These are phyloP conservation scores for Acacia crassicarpa DNA, from an alignment of 306 rosid genomes.

Conservation along the genomic window DNA sequence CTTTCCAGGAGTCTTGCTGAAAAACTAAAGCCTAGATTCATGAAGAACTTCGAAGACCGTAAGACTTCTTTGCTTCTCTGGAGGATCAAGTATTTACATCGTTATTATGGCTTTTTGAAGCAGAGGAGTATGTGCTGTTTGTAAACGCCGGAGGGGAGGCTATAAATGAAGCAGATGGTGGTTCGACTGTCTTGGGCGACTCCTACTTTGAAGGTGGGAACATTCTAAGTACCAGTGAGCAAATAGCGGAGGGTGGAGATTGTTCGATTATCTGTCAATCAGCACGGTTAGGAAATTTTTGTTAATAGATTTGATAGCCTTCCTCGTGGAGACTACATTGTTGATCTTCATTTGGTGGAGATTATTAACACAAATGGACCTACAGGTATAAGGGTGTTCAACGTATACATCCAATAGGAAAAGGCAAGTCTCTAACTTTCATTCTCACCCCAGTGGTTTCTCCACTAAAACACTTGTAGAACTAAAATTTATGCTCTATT, in stretches of 20 bases:
- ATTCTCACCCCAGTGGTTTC: neutral
- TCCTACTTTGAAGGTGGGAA: constrained; percentile 66
- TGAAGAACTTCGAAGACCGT: neutral
- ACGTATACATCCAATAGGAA: constrained; percentile 76
- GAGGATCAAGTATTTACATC: constrained; percentile 26
- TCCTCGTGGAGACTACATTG: constrained; percentile 65
- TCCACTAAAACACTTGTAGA: neutral
- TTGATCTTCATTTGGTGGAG: constrained; percentile 82
- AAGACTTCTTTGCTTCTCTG: constrained; percentile 4
- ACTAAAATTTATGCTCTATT: constrained; percentile 7
- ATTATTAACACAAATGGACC: constrained; percentile 82
- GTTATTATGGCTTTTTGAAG: constrained; percentile 28
- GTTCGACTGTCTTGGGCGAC: constrained; percentile 55
- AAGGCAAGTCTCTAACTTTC: constrained; percentile 48
- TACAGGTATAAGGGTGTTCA: constrained; percentile 80
- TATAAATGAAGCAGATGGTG: constrained; percentile 49
- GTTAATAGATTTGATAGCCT: constrained; percentile 61
- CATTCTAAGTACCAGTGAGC: constrained; percentile 64
- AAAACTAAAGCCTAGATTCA: constrained; percentile 2
- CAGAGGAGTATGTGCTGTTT: constrained; percentile 73
- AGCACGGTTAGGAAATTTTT: constrained; percentile 67
- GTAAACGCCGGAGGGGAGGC: constrained; percentile 83
- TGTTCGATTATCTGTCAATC: constrained; percentile 68
- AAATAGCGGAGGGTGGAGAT: constrained; percentile 63
- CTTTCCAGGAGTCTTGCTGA: neutral